A percentile compares a stretch with the other conserved stretches of the same genome.
Evolutionary conservation across 192 early-diverging fungal species (phyloP).

Genomic region (Entophlyctis luteolus): DNA sequence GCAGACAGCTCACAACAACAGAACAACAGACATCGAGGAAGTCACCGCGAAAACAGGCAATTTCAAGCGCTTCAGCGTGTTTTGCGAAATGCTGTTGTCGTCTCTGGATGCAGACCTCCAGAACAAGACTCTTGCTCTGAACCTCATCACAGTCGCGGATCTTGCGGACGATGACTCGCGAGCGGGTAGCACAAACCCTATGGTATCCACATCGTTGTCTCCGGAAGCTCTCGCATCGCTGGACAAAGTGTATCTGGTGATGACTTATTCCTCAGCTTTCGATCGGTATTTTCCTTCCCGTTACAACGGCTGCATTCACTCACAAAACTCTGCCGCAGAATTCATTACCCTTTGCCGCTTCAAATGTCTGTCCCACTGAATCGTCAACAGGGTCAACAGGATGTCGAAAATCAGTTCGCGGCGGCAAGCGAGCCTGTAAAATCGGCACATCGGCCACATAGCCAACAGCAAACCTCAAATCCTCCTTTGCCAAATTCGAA

Average conservation of each 20-base stretch:
- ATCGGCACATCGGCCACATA: background rate
- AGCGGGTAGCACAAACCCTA: background rate
- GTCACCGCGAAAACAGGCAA: conserved; percentile 55
- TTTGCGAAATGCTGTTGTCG: conserved; percentile 47
- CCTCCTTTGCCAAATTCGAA: background rate
- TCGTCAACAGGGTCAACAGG: background rate
- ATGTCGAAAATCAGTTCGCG: no score
- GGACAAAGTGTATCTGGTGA: conserved; percentile 40
- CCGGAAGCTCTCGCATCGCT: background rate
- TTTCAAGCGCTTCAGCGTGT: conserved; percentile 51
- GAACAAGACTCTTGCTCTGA: conserved; percentile 27
- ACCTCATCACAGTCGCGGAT: conserved; percentile 35
- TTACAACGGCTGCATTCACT: background rate
- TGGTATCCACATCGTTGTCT: background rate
- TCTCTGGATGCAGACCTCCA: conserved; percentile 11
- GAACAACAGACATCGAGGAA: conserved; percentile 45
- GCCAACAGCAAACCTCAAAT: background rate
- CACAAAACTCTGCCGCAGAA: conserved; percentile 19
- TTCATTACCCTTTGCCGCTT: conserved; percentile 55
- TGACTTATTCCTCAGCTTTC: conserved; percentile 50
- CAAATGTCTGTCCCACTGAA: conserved; percentile 2
- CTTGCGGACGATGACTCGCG: background rate
- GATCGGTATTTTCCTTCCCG: conserved; percentile 35
- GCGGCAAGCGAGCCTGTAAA: background rate
- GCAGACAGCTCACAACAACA: background rate